Evolutionary conservation across 768 basidiomycete genomes (phyloP), one percentile per base, ranked within the genome.

Genomic region (Lentinula aciculospora): DNA sequence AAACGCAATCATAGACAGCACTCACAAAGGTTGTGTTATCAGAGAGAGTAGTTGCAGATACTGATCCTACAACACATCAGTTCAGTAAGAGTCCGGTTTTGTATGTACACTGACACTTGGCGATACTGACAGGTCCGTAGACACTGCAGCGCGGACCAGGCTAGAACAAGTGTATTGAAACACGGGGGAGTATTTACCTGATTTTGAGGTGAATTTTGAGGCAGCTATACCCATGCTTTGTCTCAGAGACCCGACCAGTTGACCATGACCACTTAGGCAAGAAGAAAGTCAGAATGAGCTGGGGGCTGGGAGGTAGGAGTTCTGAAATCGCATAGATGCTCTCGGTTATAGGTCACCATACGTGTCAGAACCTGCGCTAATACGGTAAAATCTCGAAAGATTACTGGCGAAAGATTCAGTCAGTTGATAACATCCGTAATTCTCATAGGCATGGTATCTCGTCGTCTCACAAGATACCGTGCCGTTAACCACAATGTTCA

Each of bases 301-400:
- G 31, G 25, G 42, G 49, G 25, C 19, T 51, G 17, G 44, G 37
- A 39, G 58, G 36, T 39, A 27, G 39, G 23, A 42, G 54, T 53
- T 17, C 17, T 25, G n/a, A 5, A 17, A 39, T 46, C 21, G 46
- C 19, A 56, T 45, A 23, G 48, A 47, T 9, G 19, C 19, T 47
- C 37, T 36, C 60, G 51, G 63, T 59, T 67, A 65, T 67, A 68
- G 49, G 50, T 53, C 36, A 31, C 60, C 47, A 64, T 70, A 70
- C 68, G 68, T 72, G 72, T 70, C 66, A 57, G 67, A 60, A 31
- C 60, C 64, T 66, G 68, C 66, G 69, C 71, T 67, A 67, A 69
- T 64, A 65, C 68, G 69, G 67, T 63, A 62, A 64, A 69, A 63
- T 65, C 62, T 65, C 69, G 60, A 65, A 60, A 60, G 56, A 61